Base-by-base conservation (phyloP, 805 yeast species). In the Cyberlindnera bimundalis region DNA sequence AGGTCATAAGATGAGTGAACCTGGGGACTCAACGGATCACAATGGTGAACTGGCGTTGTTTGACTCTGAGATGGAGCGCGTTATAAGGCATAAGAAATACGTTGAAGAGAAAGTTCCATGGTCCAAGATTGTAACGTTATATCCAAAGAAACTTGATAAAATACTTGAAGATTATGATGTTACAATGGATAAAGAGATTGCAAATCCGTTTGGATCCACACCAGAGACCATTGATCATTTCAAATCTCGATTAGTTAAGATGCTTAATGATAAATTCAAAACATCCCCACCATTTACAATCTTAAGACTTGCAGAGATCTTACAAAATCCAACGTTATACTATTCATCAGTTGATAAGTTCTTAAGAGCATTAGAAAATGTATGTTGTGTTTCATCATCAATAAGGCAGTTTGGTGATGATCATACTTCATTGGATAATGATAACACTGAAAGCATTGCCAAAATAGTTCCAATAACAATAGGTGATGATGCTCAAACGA, bases 281-380 rank as follows among this genome's bases (percentile, higher is more conserved):
- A 14, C 23, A 0, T 41, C 50, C 14, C 56, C 59, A 7, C 82
- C 81, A 2, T 76, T 75, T 50, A 76, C 79, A 0, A 62, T 74
- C 2, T 46, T 65, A 11, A 49, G 81, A 39, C 51, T 76, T 2
- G 66, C 76, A 15, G 81, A 77, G 50, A 38, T 76, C 10, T 47
- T 75, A 6, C 40, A 55, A n/a, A 63, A 65, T 35, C 79, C 81
- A 3, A 61, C 65, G 28, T 64, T 64, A 14, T 68, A 67, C 48
- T 63, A 60, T 31, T 58, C 60, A 15, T 54, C 59, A 5, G 51
- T 70, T 1, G 47, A 55, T n/a, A 76, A 76, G 50, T 74, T 66
- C 48, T 58, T 73, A 21, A 63, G 70, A 38, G 72, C 79, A 0
- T 36, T 76, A 18, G 61, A 55, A 15, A 59, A 53, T 14, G 45